These are phyloP conservation scores for Metrosideros polymorpha DNA, from an alignment of 441 rosid species.

Conservation along the genomic window DNA sequence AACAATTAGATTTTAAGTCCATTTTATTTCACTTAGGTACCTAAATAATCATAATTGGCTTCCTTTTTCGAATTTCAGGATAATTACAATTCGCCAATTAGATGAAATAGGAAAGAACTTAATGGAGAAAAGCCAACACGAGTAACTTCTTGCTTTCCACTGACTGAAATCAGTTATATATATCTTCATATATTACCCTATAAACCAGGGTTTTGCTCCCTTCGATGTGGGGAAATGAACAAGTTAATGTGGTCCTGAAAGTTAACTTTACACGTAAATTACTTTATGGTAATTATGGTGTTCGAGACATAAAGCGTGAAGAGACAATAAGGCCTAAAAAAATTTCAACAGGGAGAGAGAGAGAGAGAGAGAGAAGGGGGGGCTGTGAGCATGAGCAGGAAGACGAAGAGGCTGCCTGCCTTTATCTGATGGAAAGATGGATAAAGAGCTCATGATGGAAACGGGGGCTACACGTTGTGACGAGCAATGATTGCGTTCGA, in stretches of 20 bases:
- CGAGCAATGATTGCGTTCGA: not conserved
- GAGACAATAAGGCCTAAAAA: not conserved
- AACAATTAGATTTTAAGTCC: not conserved
- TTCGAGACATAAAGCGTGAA: not conserved
- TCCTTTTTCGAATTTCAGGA: not conserved
- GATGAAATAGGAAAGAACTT: not conserved
- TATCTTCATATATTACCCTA: not conserved
- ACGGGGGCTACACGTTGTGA: not conserved
- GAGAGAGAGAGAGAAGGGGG: not conserved
- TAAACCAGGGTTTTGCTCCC: not conserved
- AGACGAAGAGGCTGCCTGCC: not conserved
- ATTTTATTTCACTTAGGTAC: not conserved
- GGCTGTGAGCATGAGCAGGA: not conserved
- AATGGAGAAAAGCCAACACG: not conserved
- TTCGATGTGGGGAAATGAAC: not conserved
- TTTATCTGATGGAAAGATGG: not conserved
- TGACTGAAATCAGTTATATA: not conserved
- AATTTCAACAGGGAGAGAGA: not conserved
- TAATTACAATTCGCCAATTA: not conserved
- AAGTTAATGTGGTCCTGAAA: not conserved
- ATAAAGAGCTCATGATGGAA: not conserved
- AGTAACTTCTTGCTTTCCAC: not conserved
- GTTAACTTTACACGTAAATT: not conserved
- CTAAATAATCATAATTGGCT: not conserved
- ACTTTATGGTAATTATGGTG: not conserved